These are phyloP conservation scores for Ogataea minuta DNA, from an alignment of 805 yeast genomes.

Conservation along the genomic window DNA sequence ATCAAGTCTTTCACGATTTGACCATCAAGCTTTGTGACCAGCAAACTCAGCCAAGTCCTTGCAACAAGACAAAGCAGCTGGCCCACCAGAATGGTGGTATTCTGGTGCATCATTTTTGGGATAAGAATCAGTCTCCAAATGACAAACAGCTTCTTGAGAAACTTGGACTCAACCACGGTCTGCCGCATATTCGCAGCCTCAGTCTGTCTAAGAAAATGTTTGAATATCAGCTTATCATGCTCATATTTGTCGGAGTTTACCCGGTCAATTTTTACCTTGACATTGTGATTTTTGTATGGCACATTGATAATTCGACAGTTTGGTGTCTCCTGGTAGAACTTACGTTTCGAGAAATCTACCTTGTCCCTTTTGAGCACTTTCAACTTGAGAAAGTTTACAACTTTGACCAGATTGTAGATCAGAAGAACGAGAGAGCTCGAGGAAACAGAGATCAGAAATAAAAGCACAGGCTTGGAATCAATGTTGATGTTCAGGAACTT, in stretches of 20 bases:
- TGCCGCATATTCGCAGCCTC: conserved; percentile 11
- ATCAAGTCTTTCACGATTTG: conserved; percentile 87
- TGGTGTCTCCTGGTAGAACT: conserved; percentile 5
- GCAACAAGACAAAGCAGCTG: conserved; percentile 74
- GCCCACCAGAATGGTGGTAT: conserved; percentile 59
- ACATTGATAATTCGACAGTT: conserved; percentile 42
- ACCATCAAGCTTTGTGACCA: conserved; percentile 89
- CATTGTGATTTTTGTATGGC: conserved; percentile 42
- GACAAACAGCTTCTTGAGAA: conserved; percentile 68
- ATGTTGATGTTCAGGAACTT: conserved; percentile 26
- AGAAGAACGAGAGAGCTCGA: conserved; percentile 25
- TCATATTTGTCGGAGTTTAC: conserved; percentile 51
- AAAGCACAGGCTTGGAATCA: conserved; percentile 33
- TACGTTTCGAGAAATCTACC: conserved; percentile 4
- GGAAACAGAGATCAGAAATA: conserved; percentile 30
- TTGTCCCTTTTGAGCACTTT: conserved; percentile 3
- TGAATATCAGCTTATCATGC: conserved; percentile 53
- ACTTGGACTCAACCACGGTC: conserved; percentile 46
- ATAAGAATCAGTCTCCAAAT: conserved; percentile 72
- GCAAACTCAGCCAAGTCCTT: conserved; percentile 82
- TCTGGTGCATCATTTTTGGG: conserved; percentile 70
- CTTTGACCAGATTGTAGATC: conserved; percentile 26
- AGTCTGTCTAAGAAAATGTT: conserved; percentile 40
- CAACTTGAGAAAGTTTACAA: conserved; percentile 20
- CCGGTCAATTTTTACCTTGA: conserved; percentile 44